Evolutionary conservation across 2,329 filamentous ascomycete species (phyloP), one percentile per base, ranked within the genome.

Genomic region (Polychaeton citri): DNA sequence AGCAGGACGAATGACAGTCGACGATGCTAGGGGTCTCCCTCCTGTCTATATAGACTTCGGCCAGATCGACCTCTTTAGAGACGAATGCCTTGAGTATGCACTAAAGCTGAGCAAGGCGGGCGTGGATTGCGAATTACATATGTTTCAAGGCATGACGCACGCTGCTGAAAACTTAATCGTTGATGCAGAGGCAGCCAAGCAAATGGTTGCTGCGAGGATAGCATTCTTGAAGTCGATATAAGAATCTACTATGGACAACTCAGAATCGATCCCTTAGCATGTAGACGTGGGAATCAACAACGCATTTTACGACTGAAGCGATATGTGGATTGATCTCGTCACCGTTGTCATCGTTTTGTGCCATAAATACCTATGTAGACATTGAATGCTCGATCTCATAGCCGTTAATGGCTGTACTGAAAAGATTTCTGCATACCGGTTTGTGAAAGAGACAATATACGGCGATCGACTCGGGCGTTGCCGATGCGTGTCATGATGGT

Each of bases 1-100:
- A 10, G 59, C 64, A 1, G 52, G 52, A 1, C 50, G 61, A 1
- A 57, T 54, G 24, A 45, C 39, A 4, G 38, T 38, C 6, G 49
- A 42, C 10, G 53, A 56, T 32, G 43, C 61, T n/a, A 49, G 53
- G 20, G 57, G 55, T 0, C 46, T 69, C 19, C 64, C 66, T 12
- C 52, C 59, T 1, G 51, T 60, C 0, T 69, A 64, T 39, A 59
- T 71, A 20, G 60, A 63, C 33, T 55, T 62, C 5, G 64, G 64
- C 1, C 51, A 57, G 5, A 46, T 63, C 24, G 65, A 69, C 44
- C 48, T 63, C 19, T 66, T 68, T 40, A 51, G 61, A 3, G 58
- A 64, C 10, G 57, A 68, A 39, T 51, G 49, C 32, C 38, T 67
- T 13, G 50, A 52, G 16, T 67, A 60, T 45, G 64, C 61, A 10